Conservation (phyloP, 108 stramenopile genomes). For the Cyclotella atomus region DNA sequence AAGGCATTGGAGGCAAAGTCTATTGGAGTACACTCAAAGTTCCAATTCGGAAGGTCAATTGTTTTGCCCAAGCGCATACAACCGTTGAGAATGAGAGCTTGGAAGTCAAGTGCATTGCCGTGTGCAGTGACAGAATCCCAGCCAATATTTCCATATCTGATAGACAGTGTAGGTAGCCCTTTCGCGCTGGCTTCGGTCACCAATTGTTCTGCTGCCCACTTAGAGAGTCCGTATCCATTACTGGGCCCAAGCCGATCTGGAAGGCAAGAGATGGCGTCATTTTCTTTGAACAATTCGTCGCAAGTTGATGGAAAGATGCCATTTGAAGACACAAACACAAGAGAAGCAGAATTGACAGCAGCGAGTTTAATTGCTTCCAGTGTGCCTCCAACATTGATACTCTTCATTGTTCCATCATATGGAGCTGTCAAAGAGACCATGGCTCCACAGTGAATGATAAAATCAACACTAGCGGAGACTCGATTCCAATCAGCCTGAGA, state of each 20-base stretch:
- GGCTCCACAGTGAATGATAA: constrained; percentile 81
- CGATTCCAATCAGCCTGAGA: constrained; percentile 57
- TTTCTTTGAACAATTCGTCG: constrained; percentile 43
- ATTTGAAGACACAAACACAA: constrained; percentile 73
- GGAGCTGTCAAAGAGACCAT: constrained; percentile 74
- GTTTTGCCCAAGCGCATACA: constrained; percentile 45
- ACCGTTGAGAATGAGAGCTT: constrained; percentile 64
- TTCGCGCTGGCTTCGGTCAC: constrained; percentile 56
- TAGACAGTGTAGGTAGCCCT: constrained; percentile 67
- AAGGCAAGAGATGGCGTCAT: constrained; percentile 25
- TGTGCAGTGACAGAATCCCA: constrained; percentile 53
- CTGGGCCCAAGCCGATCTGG: constrained; percentile 48
- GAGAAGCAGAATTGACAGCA: constrained; percentile 61
- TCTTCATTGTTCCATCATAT: constrained; percentile 63
- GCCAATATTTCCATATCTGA: constrained; percentile 80
- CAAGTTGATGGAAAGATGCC: constrained; percentile 72
- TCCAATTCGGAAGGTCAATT: constrained; percentile 44
- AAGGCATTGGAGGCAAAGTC: constrained; percentile 79
- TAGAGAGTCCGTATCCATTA: constrained; percentile 80
- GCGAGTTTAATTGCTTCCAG: constrained; percentile 72
- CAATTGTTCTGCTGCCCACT: constrained; percentile 84
- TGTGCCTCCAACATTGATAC: constrained; percentile 80
- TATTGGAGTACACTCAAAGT: constrained; percentile 75
- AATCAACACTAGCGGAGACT: constrained; percentile 65
- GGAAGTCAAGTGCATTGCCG: constrained; percentile 74